Percentiles rank a stretch among this genome's conserved stretches.
phyloP scores from a whole-genome alignment of 2,329 filamentous ascomycete genomes.

The Xylaria sp. region DNA sequence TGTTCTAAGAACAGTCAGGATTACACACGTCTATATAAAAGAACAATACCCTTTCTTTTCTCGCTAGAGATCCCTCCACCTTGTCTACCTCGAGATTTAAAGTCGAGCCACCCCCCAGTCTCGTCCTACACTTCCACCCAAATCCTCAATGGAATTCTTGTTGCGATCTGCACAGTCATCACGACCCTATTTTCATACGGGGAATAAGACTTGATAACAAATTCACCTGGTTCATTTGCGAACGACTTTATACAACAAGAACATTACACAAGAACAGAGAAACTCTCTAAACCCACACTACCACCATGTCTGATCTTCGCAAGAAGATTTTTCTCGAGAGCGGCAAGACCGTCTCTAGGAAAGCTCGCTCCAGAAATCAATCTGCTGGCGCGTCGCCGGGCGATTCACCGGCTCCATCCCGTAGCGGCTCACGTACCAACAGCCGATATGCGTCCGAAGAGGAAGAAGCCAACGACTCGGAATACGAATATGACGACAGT shows the following conservation, averaged over 20 bases:
- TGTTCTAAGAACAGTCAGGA: background rate
- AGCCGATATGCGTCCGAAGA: constrained; percentile 68
- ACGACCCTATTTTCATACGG: constrained; percentile 30
- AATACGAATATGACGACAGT: constrained; percentile 53
- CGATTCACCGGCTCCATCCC: constrained; percentile 60
- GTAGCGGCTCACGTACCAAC: constrained; percentile 59
- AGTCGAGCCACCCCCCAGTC: background rate
- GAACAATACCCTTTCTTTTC: constrained; percentile 5
- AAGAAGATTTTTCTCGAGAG: constrained; percentile 71
- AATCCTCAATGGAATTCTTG: constrained; percentile 36
- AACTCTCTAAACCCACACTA: background rate
- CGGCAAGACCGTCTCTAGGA: constrained; percentile 72
- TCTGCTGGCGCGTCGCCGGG: constrained; percentile 61
- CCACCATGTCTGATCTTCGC: constrained; percentile 63
- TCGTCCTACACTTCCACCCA: background rate
- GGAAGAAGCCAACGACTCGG: constrained; percentile 60
- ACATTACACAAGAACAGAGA: background rate
- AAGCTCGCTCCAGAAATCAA: constrained; percentile 61
- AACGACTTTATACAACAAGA: background rate
- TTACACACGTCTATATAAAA: background rate
- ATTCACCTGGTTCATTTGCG: background rate
- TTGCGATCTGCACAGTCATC: constrained; percentile 24
- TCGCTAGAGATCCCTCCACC: constrained; percentile 7
- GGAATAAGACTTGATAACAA: constrained; percentile 33
- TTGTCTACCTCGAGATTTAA: background rate